Conservation (phyloP, 2,329 filamentous ascomycete genomes). For the Tolypocladium ovalisporum region DNA sequence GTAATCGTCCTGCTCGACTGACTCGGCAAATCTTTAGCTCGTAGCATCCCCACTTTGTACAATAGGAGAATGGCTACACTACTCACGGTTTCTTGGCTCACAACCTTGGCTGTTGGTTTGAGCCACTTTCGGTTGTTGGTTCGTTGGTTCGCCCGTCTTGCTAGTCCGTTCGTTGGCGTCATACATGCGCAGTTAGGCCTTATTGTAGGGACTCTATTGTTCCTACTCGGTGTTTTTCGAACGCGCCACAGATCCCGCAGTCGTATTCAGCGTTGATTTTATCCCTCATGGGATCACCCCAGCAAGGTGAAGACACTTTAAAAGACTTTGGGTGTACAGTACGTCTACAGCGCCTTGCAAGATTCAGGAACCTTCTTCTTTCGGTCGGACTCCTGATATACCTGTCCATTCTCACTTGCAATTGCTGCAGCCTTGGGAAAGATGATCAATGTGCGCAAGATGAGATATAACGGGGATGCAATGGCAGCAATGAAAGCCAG, state of each 20-base stretch:
- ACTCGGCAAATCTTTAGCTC: no score
- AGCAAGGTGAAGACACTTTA: background rate
- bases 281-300: background rate
- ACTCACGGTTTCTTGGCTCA: no score
- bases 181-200: background rate
- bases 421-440: background rate
- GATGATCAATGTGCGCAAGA: conserved; percentile 1
- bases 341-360: background rate
- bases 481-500: background rate
- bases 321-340: background rate
- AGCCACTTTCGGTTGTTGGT: background rate
- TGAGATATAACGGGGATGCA: background rate
- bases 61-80: no score
- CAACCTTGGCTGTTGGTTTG: background rate
- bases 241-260: background rate
- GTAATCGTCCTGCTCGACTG: no score
- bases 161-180: background rate
- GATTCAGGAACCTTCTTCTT: no score
- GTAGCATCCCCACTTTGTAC: no score
- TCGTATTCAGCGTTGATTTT: background rate
- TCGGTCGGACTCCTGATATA: background rate
- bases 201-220: background rate
- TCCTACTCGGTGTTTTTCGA: background rate
- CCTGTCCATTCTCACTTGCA: background rate
- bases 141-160: background rate